Evolutionary conservation across 768 basidiomycete species (phyloP).

Genomic region (Baorangia bicolor): DNA sequence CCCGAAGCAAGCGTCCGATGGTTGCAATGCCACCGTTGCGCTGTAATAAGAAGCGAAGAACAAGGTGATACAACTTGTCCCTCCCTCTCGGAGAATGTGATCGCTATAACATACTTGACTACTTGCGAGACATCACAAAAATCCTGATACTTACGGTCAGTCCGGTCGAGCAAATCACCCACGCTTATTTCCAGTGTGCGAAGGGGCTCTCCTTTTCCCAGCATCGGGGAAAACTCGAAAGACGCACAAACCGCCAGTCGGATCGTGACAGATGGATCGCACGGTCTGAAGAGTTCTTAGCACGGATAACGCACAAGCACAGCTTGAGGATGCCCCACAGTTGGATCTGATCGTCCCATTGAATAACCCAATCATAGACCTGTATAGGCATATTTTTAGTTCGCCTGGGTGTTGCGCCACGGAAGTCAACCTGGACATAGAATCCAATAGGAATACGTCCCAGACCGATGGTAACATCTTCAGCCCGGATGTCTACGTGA

Average conservation of each 20-base stretch:
- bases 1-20: neutral
- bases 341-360: slow-evolving; percentile 12
- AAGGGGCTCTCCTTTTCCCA: slow-evolving; percentile 7
- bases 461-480: slow-evolving; percentile 4
- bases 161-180: neutral
- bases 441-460: slow-evolving; percentile 16
- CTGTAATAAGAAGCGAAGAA: neutral
- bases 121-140: no score
- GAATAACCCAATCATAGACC: slow-evolving; percentile 1
- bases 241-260: slow-evolving; percentile 2
- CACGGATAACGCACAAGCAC: neutral
- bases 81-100: neutral
- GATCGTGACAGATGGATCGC: neutral
- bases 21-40: neutral
- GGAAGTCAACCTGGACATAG: slow-evolving; percentile 9
- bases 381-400: slow-evolving; percentile 2
- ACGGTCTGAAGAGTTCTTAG: neutral
- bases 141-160: neutral
- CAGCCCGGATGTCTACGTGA: slow-evolving; percentile 11
- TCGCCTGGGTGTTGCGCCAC: neutral
- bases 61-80: neutral
- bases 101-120: neutral
- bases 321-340: slow-evolving; percentile 1
- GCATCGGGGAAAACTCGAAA: neutral
- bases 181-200: neutral